Evolutionary conservation across 805 yeast species (phyloP).

Genomic region (Spathaspora hagerdaliae): DNA sequence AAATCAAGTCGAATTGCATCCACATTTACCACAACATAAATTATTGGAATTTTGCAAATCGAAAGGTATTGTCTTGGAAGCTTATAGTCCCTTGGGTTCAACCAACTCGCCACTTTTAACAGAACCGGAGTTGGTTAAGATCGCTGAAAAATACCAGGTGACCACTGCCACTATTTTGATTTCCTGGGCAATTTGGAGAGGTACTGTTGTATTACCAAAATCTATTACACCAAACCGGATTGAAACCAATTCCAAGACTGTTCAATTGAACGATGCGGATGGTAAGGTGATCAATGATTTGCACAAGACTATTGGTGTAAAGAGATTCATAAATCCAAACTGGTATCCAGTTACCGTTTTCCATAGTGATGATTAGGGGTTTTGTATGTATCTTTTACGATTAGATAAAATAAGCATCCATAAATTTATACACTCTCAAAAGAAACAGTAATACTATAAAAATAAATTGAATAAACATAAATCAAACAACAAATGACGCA

Average conservation of each 20-base stretch:
- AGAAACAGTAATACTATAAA: no score
- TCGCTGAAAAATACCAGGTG: constrained; percentile 42
- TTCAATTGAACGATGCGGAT: constrained; percentile 33
- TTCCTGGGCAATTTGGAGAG: constrained; percentile 59
- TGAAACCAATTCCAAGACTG: constrained; percentile 28
- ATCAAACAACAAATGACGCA: no score
- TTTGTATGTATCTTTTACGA: no score
- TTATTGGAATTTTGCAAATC: constrained; percentile 48
- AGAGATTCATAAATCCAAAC: constrained; percentile 33
- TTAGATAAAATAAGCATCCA: no score
- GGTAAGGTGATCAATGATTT: constrained; percentile 26
- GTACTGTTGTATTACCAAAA: constrained; percentile 44
- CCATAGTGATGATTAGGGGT: constrained; percentile 4
- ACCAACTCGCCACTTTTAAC: constrained; percentile 48
- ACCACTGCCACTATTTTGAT: constrained; percentile 50
- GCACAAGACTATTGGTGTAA: constrained; percentile 18
- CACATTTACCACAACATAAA: constrained; percentile 36
- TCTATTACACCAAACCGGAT: constrained; percentile 28
- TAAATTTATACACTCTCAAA: no score
- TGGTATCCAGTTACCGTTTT: constrained; percentile 20
- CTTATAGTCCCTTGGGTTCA: constrained; percentile 77
- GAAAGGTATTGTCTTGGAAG: constrained; percentile 43
- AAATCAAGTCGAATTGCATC: constrained; percentile 72
- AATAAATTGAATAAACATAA: no score
- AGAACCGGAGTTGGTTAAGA: constrained; percentile 36